phyloP scores from a whole-genome alignment of 2,329 filamentous ascomycete genomes.

The Sordariomycetes sp. region DNA sequence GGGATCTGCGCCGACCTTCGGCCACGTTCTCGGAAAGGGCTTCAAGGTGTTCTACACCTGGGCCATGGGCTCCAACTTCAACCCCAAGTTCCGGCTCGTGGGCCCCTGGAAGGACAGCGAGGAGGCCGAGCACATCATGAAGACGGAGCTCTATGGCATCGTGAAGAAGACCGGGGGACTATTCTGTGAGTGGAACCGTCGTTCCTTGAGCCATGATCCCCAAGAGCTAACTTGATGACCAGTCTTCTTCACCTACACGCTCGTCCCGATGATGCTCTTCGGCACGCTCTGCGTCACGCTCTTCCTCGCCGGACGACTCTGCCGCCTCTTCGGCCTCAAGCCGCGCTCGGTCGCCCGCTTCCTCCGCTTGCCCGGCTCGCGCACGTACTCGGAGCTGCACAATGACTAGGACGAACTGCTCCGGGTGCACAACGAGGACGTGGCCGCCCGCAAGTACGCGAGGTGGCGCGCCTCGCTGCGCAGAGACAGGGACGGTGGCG shows the following conservation, averaged over 20 bases:
- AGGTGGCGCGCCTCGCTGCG: too few relatives aligned
- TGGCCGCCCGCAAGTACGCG: too few relatives aligned
- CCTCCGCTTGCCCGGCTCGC: background rate
- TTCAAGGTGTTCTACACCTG: slow-evolving; percentile 23
- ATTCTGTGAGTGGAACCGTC: slow-evolving; percentile 19
- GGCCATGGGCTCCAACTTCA: slow-evolving; percentile 38
- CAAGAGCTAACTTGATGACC: background rate
- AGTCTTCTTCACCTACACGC: slow-evolving; percentile 24
- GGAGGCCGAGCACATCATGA: slow-evolving; percentile 24
- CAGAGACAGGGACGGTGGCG: too few relatives aligned
- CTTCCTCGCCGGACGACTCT: slow-evolving; percentile 10
- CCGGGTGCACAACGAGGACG: too few relatives aligned
- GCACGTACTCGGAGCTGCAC: background rate
- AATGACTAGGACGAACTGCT: background rate
- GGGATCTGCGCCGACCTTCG: slow-evolving; percentile 26
- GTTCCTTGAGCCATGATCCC: background rate
- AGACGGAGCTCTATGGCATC: slow-evolving; percentile 27
- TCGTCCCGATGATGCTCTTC: slow-evolving; percentile 24
- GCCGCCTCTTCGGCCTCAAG: background rate
- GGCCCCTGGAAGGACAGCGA: slow-evolving; percentile 30
- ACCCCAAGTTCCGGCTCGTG: slow-evolving; percentile 33
- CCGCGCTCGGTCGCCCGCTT: background rate
- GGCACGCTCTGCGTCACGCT: slow-evolving; percentile 22
- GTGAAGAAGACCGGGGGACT: slow-evolving; percentile 23
- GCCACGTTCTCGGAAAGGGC: slow-evolving; percentile 20